Evolutionary conservation across 768 basidiomycete species (phyloP).

Genomic region (Russula dissimulans): DNA sequence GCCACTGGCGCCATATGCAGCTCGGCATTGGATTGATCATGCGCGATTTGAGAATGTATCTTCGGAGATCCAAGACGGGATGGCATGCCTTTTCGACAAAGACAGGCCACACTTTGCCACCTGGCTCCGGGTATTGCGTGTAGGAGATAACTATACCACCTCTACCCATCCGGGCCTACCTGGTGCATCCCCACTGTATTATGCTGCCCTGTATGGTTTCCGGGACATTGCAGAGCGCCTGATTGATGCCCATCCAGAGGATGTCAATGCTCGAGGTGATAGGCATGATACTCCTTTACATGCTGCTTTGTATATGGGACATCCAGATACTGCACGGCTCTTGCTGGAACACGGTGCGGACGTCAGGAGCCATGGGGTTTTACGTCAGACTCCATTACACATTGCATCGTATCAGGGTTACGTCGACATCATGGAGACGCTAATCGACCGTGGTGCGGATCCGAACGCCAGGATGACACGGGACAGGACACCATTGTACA

Average conservation of each 20-base stretch:
- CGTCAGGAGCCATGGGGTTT: background rate
- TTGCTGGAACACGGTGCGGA: background rate
- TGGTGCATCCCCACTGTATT: background rate
- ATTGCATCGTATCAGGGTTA: background rate
- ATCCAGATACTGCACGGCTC: background rate
- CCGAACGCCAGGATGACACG: fast-evolving
- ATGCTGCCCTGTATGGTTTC: background rate
- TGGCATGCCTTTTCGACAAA: background rate
- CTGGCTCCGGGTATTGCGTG: background rate
- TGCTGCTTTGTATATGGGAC: background rate
- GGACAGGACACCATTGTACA: background rate
- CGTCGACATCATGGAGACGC: background rate
- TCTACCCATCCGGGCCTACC: too few species aligned
- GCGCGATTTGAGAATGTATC: background rate
- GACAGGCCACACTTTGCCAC: background rate
- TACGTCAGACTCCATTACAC: background rate
- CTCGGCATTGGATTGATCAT: background rate
- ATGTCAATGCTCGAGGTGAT: background rate
- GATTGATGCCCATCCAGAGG: background rate
- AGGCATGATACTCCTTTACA: background rate
- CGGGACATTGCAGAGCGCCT: background rate
- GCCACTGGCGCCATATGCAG: background rate
- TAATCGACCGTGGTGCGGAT: background rate
- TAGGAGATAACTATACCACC: too few species aligned
- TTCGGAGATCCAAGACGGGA: background rate